Evolutionary conservation across 2,329 filamentous ascomycete genomes (phyloP), one percentile per base, ranked within the genome.

Genomic region (Colletotrichum sp.): DNA sequence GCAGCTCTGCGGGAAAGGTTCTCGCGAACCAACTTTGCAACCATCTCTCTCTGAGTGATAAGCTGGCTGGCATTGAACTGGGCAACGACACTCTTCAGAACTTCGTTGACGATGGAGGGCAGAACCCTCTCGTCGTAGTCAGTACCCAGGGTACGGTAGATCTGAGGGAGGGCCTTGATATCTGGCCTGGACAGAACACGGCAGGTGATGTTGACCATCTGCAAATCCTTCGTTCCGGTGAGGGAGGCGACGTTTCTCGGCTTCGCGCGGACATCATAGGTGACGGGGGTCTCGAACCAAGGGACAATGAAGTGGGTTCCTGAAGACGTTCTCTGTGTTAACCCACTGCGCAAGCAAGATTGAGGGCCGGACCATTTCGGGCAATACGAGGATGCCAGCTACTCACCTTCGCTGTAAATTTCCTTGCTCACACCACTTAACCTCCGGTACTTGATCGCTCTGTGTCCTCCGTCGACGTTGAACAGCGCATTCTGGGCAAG

Each of bases 131-230:
- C 97, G 82, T 99, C 97, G 84, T 99, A 99, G 87, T 99, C 97
- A 72, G 93, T 93, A 71, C 97, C 97, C 43, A 99, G 91, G 2
- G 97, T 99, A 79, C 97, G 92, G 91, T 99, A 99, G 83, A 99
- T 99, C 87, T 98, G 95, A 21, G 97, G 97, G 57, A 99, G 92
- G 36, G 96, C 94, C 79, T 95, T 93, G 82, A 99, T 89, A 74
- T 96, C 93, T 72, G 97, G 97, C 81, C 96, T 91, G 75, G 96
- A 98, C 69, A 99, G 94, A 75, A 99, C 97, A 95, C 97, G 96
- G 87, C 97, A 99, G 83, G 96, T 99, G 85, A 99, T 99, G 92
- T 99, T 99, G 84, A 99, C 97, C 97, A 99, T 99, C 90, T 99
- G 97, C 87, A 99, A 89, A 87, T 99, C 97, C 90, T 99, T 99